These are phyloP conservation scores for Collybiopsis confluens DNA, from an alignment of 768 basidiomycete genomes.

Conservation along the genomic window DNA sequence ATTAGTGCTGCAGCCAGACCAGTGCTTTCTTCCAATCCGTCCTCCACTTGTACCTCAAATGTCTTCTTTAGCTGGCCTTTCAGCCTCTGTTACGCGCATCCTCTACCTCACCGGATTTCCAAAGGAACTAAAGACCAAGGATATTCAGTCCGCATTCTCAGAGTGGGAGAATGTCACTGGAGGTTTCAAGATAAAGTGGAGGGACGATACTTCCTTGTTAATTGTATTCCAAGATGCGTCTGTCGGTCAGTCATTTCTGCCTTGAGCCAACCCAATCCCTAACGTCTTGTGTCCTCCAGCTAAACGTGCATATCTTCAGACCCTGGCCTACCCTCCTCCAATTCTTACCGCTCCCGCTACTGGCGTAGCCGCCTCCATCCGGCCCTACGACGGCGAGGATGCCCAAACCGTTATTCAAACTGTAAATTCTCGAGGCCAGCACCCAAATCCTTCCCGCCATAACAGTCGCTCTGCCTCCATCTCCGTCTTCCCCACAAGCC, in stretches of 20 bases:
- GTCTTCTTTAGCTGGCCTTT: constrained; percentile 73
- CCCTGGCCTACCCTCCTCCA: constrained; percentile 78
- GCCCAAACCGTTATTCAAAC: constrained; percentile 81
- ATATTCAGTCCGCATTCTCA: constrained; percentile 86
- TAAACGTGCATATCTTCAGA: constrained; percentile 91
- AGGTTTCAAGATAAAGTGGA: constrained; percentile 99
- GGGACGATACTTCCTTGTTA: constrained; percentile 91
- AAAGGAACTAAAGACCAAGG: constrained; percentile 95
- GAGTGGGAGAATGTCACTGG: constrained; percentile 85
- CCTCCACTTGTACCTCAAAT: constrained; percentile 31
- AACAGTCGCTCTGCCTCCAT: constrained; percentile 66
- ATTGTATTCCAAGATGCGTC: constrained; percentile 92
- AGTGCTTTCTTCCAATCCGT: not conserved
- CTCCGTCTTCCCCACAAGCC: constrained; percentile 48
- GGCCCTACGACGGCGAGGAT: constrained; percentile 93
- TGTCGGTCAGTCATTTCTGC: constrained; percentile 61
- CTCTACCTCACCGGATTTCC: constrained; percentile 90
- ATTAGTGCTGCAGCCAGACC: too few relatives aligned
- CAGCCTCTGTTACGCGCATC: constrained; percentile 95
- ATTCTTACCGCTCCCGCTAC: constrained; percentile 55
- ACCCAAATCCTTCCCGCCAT: constrained; percentile 66
- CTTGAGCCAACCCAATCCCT: constrained; percentile 5
- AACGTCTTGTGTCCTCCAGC: constrained; percentile 43
- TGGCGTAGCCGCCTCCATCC: constrained; percentile 58
- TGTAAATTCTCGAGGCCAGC: constrained; percentile 70